Evolutionary conservation across 768 basidiomycete species (phyloP).

Genomic region (Mrakia blollopis): DNA sequence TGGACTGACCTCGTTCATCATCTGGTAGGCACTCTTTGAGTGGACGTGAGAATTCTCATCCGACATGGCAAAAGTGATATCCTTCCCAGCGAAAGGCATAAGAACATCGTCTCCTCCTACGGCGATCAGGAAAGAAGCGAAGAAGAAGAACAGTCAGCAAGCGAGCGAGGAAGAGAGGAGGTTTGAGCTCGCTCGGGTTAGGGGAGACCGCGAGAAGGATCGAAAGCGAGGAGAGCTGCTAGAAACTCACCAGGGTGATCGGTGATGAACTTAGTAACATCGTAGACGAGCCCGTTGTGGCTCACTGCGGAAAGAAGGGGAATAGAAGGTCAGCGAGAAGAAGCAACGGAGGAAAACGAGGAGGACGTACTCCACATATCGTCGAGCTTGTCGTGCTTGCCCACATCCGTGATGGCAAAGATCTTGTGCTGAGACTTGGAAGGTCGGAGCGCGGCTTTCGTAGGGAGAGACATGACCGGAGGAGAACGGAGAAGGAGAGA

Average conservation of each 20-base stretch:
- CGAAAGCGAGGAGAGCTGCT: too few species aligned
- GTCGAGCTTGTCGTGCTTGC: constrained; percentile 16
- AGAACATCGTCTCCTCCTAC: constrained; percentile 93
- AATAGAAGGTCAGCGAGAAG: background rate
- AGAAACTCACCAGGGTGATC: constrained; percentile 28
- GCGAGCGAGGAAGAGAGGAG: background rate
- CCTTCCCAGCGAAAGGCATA: constrained; percentile 73
- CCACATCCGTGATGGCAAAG: background rate
- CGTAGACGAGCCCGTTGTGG: constrained; percentile 76
- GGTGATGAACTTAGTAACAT: constrained; percentile 56
- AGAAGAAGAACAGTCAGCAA: background rate
- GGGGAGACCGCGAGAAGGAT: constrained; percentile 20
- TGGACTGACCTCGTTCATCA: constrained; percentile 63
- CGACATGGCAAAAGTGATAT: constrained; percentile 74
- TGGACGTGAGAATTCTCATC: constrained; percentile 78
- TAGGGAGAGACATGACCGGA: constrained; percentile 18
- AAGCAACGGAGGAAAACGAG: background rate
- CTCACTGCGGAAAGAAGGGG: constrained; percentile 55
- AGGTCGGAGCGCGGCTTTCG: background rate
- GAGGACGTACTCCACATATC: constrained; percentile 23
- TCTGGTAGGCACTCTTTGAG: constrained; percentile 82
- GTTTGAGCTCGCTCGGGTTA: background rate
- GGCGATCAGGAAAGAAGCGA: constrained; percentile 47
- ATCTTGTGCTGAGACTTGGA: constrained; percentile 7
- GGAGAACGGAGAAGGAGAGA: background rate